These are phyloP conservation scores for Musa schizocarpa DNA, from an alignment of 176 grass and related monocot genomes.

Conservation along the genomic window DNA sequence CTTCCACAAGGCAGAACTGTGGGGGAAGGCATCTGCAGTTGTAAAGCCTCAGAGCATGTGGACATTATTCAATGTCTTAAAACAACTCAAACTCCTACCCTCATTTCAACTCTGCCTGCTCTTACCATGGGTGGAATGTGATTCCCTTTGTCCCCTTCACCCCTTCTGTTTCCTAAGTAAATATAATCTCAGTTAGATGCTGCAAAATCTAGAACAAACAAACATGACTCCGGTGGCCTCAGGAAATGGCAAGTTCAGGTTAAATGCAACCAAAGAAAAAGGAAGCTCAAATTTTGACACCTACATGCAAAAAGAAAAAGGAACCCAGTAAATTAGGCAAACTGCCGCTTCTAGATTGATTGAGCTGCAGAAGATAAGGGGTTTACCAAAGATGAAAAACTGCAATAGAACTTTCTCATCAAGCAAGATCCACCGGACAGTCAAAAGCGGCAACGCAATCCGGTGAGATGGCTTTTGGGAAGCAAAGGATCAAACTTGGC, in stretches of 20 bases:
- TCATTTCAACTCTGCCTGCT: background rate
- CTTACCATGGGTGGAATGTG: slow-evolving; percentile 10
- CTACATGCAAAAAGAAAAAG: background rate
- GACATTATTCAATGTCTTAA: slow-evolving; percentile 32
- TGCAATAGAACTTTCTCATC: background rate
- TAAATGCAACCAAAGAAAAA: background rate
- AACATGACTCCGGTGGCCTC: background rate
- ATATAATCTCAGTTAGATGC: background rate
- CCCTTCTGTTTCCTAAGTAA: background rate
- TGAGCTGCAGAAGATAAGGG: background rate
- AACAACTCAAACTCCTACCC: background rate
- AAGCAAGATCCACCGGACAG: slow-evolving; percentile 5
- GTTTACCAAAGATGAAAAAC: slow-evolving; percentile 1
- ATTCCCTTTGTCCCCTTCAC: background rate
- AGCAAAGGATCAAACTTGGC: slow-evolving; percentile 16
- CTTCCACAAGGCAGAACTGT: slow-evolving; percentile 5
- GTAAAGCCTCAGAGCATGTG: slow-evolving; percentile 32
- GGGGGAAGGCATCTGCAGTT: slow-evolving; percentile 31
- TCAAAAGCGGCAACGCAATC: slow-evolving; percentile 1
- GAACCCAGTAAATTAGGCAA: background rate
- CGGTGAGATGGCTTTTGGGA: slow-evolving; percentile 28
- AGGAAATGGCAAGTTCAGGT: background rate
- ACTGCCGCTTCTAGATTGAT: background rate
- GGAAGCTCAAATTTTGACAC: background rate
- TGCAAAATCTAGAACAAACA: background rate